Percentiles rank a stretch among this genome's conserved stretches.
Conservation (phyloP, 495 filamentous ascomycete species). For the Talaromyces ruber region DNA sequence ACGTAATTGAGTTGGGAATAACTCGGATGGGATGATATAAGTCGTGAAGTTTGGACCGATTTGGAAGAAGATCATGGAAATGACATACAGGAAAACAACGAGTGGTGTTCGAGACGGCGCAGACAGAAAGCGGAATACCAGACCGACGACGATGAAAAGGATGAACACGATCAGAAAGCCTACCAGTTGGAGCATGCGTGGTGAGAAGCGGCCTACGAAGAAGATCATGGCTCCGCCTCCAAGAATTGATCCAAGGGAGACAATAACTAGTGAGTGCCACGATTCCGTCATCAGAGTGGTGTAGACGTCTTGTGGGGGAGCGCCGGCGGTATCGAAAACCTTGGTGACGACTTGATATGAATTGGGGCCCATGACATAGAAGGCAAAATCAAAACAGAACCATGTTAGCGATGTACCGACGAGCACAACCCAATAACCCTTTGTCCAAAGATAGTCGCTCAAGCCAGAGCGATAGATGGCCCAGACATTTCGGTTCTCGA, state of each 20-base stretch:
- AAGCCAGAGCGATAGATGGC: conserved; percentile 12
- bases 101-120: conserved; percentile 22
- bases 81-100: conserved; percentile 46
- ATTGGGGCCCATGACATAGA: conserved; percentile 33
- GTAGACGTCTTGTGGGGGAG: conserved; percentile 21
- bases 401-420: conserved; percentile 28
- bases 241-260: conserved; percentile 40
- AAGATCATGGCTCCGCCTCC: conserved; percentile 37
- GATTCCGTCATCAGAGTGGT: conserved; percentile 30
- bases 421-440: conserved; percentile 27
- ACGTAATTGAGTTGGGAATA: conserved; percentile 54
- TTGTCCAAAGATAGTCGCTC: conserved; percentile 16
- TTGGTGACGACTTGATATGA: conserved; percentile 33
- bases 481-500: conserved; percentile 8
- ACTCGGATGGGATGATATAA: conserved; percentile 53
- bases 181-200: conserved; percentile 37
- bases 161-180: conserved; percentile 38
- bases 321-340: conserved; percentile 16
- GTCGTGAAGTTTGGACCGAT: conserved; percentile 49
- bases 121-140: conserved; percentile 23
- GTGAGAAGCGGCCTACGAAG: conserved; percentile 37
- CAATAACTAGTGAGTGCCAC: conserved; percentile 28
- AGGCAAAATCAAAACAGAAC: conserved; percentile 33
- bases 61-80: conserved; percentile 58
- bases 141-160: conserved; percentile 41